Conservation (phyloP, 2,329 filamentous ascomycete genomes). For the Raffaelea deltoideospora region DNA sequence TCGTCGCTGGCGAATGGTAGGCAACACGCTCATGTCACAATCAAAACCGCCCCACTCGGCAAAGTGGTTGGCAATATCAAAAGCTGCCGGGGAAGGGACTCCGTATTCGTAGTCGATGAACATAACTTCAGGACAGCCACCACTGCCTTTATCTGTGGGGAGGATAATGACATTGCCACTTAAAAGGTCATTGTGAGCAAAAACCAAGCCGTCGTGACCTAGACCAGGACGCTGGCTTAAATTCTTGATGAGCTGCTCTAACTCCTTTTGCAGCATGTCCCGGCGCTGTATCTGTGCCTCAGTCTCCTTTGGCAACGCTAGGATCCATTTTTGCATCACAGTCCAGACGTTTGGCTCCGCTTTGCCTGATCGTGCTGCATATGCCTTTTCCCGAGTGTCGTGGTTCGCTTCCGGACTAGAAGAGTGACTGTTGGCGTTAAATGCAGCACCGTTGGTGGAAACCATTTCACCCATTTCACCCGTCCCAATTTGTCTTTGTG, state of each 20-base stretch:
- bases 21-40: slow-evolving; percentile 75
- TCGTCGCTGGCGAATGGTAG: slow-evolving; percentile 59
- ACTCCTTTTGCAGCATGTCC: slow-evolving; percentile 55
- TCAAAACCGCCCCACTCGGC: slow-evolving; percentile 97
- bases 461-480: too few species aligned
- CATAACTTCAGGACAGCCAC: slow-evolving; percentile 33
- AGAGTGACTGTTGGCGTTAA: too few species aligned
- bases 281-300: slow-evolving; percentile 54
- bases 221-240: slow-evolving; percentile 66
- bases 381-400: too few species aligned
- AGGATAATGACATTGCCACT: slow-evolving; percentile 90
- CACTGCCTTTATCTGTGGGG: slow-evolving; percentile 3
- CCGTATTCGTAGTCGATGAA: slow-evolving; percentile 99
- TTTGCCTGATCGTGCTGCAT: too few species aligned
- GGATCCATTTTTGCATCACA: slow-evolving; percentile 90
- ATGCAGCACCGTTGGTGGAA: too few species aligned
- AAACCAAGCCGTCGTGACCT: slow-evolving; percentile 65
- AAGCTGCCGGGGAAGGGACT: slow-evolving; percentile 82
- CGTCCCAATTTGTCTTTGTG: too few species aligned
- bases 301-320: slow-evolving; percentile 62
- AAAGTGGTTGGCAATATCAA: slow-evolving; percentile 96
- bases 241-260: slow-evolving; percentile 52
- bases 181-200: slow-evolving; percentile 91
- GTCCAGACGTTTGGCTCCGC: slow-evolving; percentile 84
- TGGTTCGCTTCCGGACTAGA: too few species aligned